Percentiles rank a stretch among this genome's conserved stretches.
Evolutionary conservation across 257 asterid genomes (phyloP).

Genomic region (Ballota nigra): DNA sequence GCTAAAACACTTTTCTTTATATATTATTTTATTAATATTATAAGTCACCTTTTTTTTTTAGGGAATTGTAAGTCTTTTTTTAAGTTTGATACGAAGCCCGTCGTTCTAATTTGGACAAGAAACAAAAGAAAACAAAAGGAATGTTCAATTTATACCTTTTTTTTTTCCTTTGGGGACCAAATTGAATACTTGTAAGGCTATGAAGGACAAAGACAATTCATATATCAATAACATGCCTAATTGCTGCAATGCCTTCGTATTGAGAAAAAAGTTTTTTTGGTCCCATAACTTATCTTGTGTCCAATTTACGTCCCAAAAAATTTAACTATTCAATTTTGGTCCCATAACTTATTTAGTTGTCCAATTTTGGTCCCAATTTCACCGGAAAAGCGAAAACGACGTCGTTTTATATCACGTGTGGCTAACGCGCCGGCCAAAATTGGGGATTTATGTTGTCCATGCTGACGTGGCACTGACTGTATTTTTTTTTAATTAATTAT

Average conservation of each 20-base stretch:
- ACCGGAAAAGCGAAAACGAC: no score
- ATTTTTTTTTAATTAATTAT: no score
- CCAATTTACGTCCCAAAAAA: no score
- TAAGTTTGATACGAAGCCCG: background rate
- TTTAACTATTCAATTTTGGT: no score
- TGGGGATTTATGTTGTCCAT: no score
- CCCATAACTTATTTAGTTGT: no score
- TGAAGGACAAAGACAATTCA: slow-evolving; percentile 31
- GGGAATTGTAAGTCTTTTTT: background rate
- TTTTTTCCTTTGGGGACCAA: slow-evolving; percentile 10
- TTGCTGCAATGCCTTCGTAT: background rate
- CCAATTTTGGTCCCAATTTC: no score
- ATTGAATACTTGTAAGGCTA: background rate
- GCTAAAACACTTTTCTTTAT: background rate
- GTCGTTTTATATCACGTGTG: no score
- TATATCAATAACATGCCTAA: slow-evolving; percentile 16
- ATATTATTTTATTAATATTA: background rate
- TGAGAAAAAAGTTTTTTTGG: no score
- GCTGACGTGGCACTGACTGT: no score
- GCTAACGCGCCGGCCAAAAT: no score
- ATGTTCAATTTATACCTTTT: slow-evolving; percentile 6
- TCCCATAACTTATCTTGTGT: no score
- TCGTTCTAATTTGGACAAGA: background rate
- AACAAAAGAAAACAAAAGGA: slow-evolving; percentile 1
- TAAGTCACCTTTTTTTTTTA: background rate